A percentile compares a stretch with the other conserved stretches of the same genome.
Evolutionary conservation across 306 rosid genomes (phyloP).

Genomic region (Inga leiocalycina): DNA sequence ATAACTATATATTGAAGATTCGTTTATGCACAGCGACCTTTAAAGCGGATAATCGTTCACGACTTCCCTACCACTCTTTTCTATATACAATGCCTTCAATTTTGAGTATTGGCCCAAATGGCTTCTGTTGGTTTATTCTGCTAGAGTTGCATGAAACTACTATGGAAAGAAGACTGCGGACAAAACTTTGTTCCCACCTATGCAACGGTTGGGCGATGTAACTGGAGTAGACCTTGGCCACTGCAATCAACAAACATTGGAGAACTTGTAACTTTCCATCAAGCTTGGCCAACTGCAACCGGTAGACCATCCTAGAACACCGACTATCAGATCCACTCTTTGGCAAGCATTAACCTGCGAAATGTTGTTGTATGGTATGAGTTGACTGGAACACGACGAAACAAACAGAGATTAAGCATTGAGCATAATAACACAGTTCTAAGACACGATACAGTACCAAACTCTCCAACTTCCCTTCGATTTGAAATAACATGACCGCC

Average conservation of each 20-base stretch:
- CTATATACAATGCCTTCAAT: conserved; percentile 78
- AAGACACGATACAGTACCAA: conserved; percentile 61
- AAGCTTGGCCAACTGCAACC: conserved; percentile 96
- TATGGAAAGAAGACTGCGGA: conserved; percentile 49
- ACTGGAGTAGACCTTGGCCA: conserved; percentile 3
- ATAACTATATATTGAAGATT: conserved; percentile 33
- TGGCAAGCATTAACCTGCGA: conserved; percentile 72
- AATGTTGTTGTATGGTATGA: conserved; percentile 23
- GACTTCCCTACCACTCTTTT: conserved; percentile 65
- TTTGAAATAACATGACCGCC: conserved; percentile 86
- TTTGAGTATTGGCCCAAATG: conserved; percentile 50
- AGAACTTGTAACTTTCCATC: conserved; percentile 52
- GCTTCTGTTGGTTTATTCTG: conserved; percentile 59
- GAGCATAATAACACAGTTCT: conserved; percentile 7
- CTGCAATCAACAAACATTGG: conserved; percentile 56
- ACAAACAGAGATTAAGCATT: conserved; percentile 12
- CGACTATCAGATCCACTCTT: conserved; percentile 65
- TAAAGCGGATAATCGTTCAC: conserved; percentile 53
- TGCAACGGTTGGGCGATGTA: conserved; percentile 35
- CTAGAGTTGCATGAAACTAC: conserved; percentile 40
- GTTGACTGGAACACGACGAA: conserved; percentile 31
- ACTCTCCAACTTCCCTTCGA: conserved; percentile 73
- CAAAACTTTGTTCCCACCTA: conserved; percentile 76
- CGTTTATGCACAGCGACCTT: conserved; percentile 54
- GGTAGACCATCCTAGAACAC: conserved; percentile 94